Conservation (phyloP, 2,329 filamentous ascomycete genomes). For the Nectriaceae sp. region DNA sequence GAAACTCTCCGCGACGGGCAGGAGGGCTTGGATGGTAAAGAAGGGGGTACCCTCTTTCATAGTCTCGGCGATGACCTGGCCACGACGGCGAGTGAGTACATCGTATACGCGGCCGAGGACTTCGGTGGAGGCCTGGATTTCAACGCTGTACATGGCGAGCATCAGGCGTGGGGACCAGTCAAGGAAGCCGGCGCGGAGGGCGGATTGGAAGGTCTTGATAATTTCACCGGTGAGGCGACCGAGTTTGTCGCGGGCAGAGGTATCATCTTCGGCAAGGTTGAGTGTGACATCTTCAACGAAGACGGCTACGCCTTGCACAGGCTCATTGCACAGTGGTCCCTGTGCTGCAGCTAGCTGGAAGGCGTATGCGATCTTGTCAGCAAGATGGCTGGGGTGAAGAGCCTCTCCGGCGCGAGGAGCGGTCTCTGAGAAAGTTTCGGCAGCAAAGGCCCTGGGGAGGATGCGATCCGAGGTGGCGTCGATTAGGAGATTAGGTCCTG, state of each 20-base stretch:
- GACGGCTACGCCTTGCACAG: conserved; percentile 89
- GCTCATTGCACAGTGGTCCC: conserved; percentile 89
- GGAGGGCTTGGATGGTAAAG: conserved; percentile 85
- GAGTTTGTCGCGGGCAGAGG: conserved; percentile 64
- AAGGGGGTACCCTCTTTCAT: conserved; percentile 96
- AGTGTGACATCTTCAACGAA: conserved; percentile 80
- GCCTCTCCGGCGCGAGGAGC: conserved; percentile 47
- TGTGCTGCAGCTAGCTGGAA: conserved; percentile 91
- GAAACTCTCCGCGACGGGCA: conserved; percentile 94
- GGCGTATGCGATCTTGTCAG: conserved; percentile 88
- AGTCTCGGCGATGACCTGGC: conserved; percentile 83
- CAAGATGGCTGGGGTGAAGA: conserved; percentile 67
- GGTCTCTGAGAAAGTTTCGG: conserved; percentile 33
- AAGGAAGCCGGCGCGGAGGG: conserved; percentile 83
- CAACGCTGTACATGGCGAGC: conserved; percentile 96
- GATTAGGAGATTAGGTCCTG: conserved; percentile 86
- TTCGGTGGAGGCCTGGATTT: conserved; percentile 95
- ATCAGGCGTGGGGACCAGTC: conserved; percentile 97
- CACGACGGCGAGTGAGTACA: conserved; percentile 92
- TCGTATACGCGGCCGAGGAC: conserved; percentile 94
- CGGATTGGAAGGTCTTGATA: conserved; percentile 83
- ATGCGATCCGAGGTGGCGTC: conserved; percentile 75
- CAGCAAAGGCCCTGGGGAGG: conserved; percentile 68
- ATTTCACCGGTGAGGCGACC: conserved; percentile 89
- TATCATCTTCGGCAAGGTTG: conserved; percentile 53